phyloP scores from a whole-genome alignment of 2,329 filamentous ascomycete species.

The Paecilomyces sp. region DNA sequence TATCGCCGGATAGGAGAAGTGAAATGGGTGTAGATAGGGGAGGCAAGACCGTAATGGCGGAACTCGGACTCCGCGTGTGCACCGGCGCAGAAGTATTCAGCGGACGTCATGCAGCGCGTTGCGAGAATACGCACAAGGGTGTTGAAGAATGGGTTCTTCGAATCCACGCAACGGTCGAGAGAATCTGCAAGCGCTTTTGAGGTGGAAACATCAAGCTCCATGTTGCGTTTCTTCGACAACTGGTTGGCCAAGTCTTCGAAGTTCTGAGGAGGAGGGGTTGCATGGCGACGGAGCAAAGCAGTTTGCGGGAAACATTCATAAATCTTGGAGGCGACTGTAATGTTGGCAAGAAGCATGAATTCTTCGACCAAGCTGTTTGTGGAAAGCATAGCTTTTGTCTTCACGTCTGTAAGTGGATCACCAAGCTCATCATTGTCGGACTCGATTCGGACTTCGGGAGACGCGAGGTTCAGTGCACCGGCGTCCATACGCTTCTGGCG shows the following conservation, averaged over 20 bases:
- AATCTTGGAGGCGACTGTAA: conserved; percentile 83
- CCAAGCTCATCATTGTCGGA: conserved; percentile 93
- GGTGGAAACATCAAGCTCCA: conserved; percentile 75
- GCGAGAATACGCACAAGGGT: conserved; percentile 95
- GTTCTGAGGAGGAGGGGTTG: conserved; percentile 85
- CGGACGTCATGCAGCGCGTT: conserved; percentile 97
- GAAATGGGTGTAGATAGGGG: conserved; percentile 97
- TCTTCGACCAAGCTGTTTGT: conserved; percentile 98
- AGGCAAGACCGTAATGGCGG: conserved; percentile 92
- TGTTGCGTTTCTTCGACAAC: conserved; percentile 74
- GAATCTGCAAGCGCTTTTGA: conserved; percentile 92
- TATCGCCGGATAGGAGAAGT: conserved; percentile 96
- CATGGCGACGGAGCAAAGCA: conserved; percentile 86
- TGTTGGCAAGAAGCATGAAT: conserved; percentile 98
- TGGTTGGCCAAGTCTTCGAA: conserved; percentile 92
- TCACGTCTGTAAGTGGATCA: conserved; percentile 81
- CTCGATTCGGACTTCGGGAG: conserved; percentile 95
- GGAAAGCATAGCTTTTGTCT: conserved; percentile 88
- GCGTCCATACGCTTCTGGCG: conserved; percentile 95
- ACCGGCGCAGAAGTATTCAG: conserved; percentile 95
- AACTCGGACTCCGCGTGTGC: conserved; percentile 91
- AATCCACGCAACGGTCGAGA: conserved; percentile 75
- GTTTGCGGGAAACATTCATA: conserved; percentile 92
- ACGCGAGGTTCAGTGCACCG: conserved; percentile 88
- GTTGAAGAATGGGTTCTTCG: conserved; percentile 90